Conservation (phyloP, 768 basidiomycete species). For the Clitopilus passeckerianus region DNA sequence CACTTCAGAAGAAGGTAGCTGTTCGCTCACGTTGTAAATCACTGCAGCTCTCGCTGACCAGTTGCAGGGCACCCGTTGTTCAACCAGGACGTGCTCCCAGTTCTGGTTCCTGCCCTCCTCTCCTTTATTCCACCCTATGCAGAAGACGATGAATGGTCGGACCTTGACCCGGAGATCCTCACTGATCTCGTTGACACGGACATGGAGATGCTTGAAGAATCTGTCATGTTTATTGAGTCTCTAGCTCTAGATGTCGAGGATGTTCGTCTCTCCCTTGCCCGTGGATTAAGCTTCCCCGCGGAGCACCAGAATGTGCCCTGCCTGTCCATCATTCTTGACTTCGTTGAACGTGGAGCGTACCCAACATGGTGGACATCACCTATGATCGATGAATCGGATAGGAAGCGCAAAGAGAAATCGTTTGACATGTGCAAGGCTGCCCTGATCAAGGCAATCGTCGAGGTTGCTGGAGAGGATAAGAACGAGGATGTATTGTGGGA, state of each 20-base stretch:
- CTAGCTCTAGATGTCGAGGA: conserved; percentile 76
- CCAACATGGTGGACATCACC: conserved; percentile 57
- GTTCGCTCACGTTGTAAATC: neutral
- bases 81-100: conserved; percentile 57
- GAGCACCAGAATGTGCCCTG: conserved; percentile 55
- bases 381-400: conserved; percentile 42
- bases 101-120: conserved; percentile 52
- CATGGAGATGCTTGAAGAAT: conserved; percentile 69
- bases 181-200: conserved; percentile 55
- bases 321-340: conserved; percentile 59
- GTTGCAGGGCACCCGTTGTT: conserved; percentile 29
- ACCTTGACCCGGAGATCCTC: conserved; percentile 33
- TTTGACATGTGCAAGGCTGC: conserved; percentile 85
- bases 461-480: conserved; percentile 76
- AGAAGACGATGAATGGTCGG: conserved; percentile 30
- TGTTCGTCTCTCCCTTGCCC: conserved; percentile 66
- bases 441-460: conserved; percentile 80
- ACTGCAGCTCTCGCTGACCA: neutral
- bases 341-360: conserved; percentile 70
- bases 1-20: conserved; percentile 62
- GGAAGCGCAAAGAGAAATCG: conserved; percentile 57
- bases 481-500: conserved; percentile 80
- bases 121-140: conserved; percentile 56
- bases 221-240: conserved; percentile 72
- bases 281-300: conserved; percentile 53